These are phyloP conservation scores for Botryotinia globosa DNA, from an alignment of 2,329 filamentous ascomycete species.

Conservation along the genomic window DNA sequence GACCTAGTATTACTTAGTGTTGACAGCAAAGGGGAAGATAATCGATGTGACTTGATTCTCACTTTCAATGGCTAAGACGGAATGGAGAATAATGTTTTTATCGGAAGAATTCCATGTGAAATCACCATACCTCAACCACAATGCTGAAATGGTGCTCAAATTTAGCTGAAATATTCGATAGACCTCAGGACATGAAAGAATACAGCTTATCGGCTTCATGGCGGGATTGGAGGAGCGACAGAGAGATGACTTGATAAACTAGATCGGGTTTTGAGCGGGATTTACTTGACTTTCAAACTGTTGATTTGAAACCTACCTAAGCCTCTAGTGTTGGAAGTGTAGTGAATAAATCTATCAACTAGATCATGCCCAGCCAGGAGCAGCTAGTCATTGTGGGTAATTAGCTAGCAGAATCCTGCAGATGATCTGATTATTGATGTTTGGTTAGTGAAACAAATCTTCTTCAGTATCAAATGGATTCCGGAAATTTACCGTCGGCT, in stretches of 20 bases:
- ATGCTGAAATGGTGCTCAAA: neutral
- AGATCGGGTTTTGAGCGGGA: accelerated
- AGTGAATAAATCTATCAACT: accelerated
- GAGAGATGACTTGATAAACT: neutral
- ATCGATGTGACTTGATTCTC: accelerated
- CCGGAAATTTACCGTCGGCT: too few relatives aligned
- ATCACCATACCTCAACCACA: neutral
- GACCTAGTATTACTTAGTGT: accelerated
- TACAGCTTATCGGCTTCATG: neutral
- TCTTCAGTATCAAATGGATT: too few relatives aligned
- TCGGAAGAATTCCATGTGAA: accelerated
- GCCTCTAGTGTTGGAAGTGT: neutral
- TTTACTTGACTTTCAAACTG: neutral
- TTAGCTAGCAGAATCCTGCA: neutral
- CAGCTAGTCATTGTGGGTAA: neutral
- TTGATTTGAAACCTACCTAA: neutral
- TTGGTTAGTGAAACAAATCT: neutral
- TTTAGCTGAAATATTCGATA: neutral
- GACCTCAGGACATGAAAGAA: neutral
- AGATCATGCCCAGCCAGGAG: neutral
- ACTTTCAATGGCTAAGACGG: accelerated
- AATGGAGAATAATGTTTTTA: neutral
- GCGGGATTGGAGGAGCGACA: accelerated
- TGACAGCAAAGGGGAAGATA: neutral
- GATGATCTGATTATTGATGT: neutral